phyloP scores from a whole-genome alignment of 2,329 filamentous ascomycete species.

The Byssoonygena ceratinophila region DNA sequence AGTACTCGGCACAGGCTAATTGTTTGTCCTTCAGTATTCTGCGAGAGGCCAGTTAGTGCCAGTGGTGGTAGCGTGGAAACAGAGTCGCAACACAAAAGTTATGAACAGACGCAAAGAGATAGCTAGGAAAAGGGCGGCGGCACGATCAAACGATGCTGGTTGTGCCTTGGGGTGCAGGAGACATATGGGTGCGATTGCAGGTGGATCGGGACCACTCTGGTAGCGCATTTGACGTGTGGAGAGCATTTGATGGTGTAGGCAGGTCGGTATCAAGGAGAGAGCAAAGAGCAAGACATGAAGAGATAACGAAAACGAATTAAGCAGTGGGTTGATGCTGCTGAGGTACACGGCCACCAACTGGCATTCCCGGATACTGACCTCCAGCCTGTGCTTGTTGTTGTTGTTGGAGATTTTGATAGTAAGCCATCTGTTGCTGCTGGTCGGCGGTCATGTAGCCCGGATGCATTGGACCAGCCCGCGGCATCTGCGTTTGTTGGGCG shows the following conservation, averaged over 20 bases:
- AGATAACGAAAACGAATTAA: slow-evolving; percentile 30
- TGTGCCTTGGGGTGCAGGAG: background rate
- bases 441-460: slow-evolving; percentile 58
- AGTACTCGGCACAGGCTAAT: slow-evolving; percentile 7
- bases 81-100: background rate
- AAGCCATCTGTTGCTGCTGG: slow-evolving; percentile 66
- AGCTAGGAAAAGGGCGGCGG: background rate
- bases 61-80: slow-evolving; percentile 11
- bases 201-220: background rate
- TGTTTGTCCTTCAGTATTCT: slow-evolving; percentile 14
- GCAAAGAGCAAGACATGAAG: background rate
- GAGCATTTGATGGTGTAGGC: background rate
- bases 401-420: slow-evolving; percentile 70
- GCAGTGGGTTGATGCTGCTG: slow-evolving; percentile 74
- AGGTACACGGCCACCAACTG: slow-evolving; percentile 64
- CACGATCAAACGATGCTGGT: background rate
- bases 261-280: background rate
- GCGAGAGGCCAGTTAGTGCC: slow-evolving; percentile 14
- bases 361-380: slow-evolving; percentile 64
- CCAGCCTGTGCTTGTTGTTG: slow-evolving; percentile 56
- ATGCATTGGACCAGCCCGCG: slow-evolving; percentile 45
- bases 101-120: background rate
- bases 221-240: too few relatives aligned
- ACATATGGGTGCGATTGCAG: background rate
- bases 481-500: slow-evolving; percentile 56